phyloP scores from a whole-genome alignment of 2,329 filamentous ascomycete genomes.

The Hysterium pulicare region DNA sequence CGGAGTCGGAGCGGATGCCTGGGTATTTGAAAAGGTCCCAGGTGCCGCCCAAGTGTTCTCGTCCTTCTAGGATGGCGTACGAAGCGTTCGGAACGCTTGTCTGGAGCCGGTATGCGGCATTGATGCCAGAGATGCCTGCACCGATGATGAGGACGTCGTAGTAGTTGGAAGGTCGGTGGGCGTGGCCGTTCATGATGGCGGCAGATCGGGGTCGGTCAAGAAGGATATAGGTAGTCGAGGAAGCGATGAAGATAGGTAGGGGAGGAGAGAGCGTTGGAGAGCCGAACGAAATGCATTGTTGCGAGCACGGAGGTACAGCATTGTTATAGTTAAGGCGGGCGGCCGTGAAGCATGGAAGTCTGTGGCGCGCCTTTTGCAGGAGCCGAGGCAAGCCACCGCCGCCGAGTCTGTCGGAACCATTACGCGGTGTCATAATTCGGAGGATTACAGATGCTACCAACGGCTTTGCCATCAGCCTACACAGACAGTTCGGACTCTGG shows the following conservation, averaged over 20 bases:
- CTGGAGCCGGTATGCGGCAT: constrained; percentile 68
- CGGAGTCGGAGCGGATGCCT: constrained; percentile 57
- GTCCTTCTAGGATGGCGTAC: constrained; percentile 67
- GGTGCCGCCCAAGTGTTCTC: constrained; percentile 67
- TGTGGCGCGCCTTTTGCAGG: no score
- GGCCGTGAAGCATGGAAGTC: not conserved
- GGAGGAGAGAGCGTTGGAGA: no score
- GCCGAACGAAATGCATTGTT: not conserved
- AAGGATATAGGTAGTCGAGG: not conserved
- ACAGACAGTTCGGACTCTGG: no score
- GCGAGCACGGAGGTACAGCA: not conserved
- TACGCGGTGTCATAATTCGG: no score
- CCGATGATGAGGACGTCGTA: constrained; percentile 61
- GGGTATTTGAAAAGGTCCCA: constrained; percentile 78
- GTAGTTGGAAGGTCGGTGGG: constrained; percentile 9
- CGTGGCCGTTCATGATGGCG: constrained; percentile 11
- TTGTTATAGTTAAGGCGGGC: not conserved
- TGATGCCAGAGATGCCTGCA: constrained; percentile 73
- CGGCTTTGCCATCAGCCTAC: no score
- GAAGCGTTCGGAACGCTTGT: constrained; percentile 52
- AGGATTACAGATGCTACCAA: no score
- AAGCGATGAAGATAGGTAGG: not conserved
- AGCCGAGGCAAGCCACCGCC: no score
- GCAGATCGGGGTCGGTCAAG: not conserved
- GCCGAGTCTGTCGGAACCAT: no score